Conservation (phyloP, 2,329 filamentous ascomycete species). For the Botrytis cinerea region DNA sequence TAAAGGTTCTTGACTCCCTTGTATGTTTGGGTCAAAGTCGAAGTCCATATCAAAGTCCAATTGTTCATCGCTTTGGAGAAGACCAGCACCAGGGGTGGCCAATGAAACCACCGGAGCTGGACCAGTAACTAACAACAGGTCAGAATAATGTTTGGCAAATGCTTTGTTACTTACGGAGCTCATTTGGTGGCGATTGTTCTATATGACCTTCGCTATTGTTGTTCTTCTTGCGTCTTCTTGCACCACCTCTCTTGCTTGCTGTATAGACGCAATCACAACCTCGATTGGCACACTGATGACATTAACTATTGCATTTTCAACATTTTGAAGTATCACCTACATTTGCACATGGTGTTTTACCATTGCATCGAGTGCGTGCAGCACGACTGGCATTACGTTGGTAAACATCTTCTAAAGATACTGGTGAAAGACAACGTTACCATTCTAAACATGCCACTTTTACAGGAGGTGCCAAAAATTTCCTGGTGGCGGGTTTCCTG, state of each 20-base stretch:
- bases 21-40: conserved; percentile 2
- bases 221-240: conserved; percentile 34
- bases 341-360: conserved; percentile 48
- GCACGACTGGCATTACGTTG: conserved; percentile 43
- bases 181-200: conserved; percentile 11
- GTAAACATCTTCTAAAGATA: not conserved
- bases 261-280: conserved; percentile 39
- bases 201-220: conserved; percentile 1
- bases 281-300: conserved; percentile 36
- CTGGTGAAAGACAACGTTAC: conserved; percentile 41
- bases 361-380: conserved; percentile 51
- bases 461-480: conserved; percentile 47
- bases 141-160: not conserved
- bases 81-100: conserved; percentile 16
- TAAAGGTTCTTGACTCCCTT: not conserved
- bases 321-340: conserved; percentile 39
- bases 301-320: not conserved
- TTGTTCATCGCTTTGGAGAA: conserved; percentile 15
- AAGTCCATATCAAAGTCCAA: conserved; percentile 15
- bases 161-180: conserved; percentile 16
- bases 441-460: conserved; percentile 54
- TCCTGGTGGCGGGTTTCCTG: conserved; percentile 33
- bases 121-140: conserved; percentile 10
- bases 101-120: conserved; percentile 20
- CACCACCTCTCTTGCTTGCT: conserved; percentile 38